Base-by-base conservation (phyloP, 345 rosid species). In the Eucalyptus cloeziana region DNA sequence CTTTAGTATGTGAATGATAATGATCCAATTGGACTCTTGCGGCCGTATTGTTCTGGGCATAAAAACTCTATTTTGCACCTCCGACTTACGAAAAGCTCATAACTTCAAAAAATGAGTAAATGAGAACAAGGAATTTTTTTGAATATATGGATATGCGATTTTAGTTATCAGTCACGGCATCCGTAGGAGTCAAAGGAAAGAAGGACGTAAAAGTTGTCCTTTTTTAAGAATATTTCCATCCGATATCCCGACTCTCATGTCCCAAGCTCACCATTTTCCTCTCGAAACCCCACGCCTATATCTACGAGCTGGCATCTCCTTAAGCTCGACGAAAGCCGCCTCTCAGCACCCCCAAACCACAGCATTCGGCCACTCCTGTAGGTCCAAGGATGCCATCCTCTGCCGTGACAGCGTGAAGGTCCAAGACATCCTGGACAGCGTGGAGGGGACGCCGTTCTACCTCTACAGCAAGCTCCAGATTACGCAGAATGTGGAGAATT, bases 21-120 rank as follows among this genome's bases (percentile, higher is more conserved):
- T 92, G 99, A 97, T 95, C 99, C 99, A 7, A 97, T 96, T 90
- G 98, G 98, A 45, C 97, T 96, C 94, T 91, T 96, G 90, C 96
- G 10, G 99, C 50, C 89, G 96, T 86, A 96, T 96, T 86, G 92
- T 97, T 91, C 89, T 97, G 93, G 99, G 98, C 49, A 97, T 97
- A 89, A 96, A 97, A 97, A 94, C 58, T 52, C 54, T 51, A 16
- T 54, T 51, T 22, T 54, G 60, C 60, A 54, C 60, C 60, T 54
- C 27, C 60, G 11, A 4, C 27, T 5, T 54, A 54, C 27, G 11
- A 54, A 54, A 54, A 54, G 11, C 27, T 2, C 2, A 22, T 22
- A 54, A 27, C 27, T 21, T 54, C 60, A 54, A 4, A 54, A 54
- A 54, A 21, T 4, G 2, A 54, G 25, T 22, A 21, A 54, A 54